These are phyloP conservation scores for Jaltomata sinuosa DNA, from an alignment of 257 asterid genomes.

Conservation along the genomic window DNA sequence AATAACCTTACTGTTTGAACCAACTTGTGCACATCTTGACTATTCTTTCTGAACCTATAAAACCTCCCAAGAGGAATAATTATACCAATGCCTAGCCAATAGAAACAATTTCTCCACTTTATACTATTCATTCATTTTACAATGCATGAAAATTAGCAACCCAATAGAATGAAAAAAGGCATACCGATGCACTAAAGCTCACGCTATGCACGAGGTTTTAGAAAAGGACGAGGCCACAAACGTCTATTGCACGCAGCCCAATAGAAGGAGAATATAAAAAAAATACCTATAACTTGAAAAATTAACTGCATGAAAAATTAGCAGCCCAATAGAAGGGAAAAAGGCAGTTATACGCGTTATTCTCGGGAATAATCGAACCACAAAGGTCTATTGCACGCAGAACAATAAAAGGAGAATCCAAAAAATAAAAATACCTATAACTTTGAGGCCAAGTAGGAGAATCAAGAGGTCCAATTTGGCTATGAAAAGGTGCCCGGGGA, in stretches of 20 bases:
- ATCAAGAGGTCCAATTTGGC: neutral
- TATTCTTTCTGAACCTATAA: neutral
- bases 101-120: neutral
- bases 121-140: neutral
- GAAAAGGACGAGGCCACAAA: no score
- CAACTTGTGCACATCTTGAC: neutral
- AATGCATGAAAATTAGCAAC: neutral
- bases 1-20: neutral
- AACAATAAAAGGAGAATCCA: no score
- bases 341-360: no score
- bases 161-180: neutral
- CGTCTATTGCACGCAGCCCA: no score
- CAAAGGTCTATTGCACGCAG: no score
- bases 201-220: no score
- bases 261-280: neutral
- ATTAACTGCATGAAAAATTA: no score
- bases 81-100: no score
- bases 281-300: conserved; percentile 69
- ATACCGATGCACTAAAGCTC: no score
- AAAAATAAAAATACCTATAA: conserved; percentile 37
- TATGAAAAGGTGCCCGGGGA: conserved; percentile 1
- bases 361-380: no score
- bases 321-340: no score
- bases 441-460: conserved; percentile 73
- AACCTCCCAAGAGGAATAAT: no score